Percentiles rank a stretch among this genome's conserved stretches.
These are phyloP conservation scores for Flaveria brownii DNA, from an alignment of 129 eudicot species.

Conservation along the genomic window DNA sequence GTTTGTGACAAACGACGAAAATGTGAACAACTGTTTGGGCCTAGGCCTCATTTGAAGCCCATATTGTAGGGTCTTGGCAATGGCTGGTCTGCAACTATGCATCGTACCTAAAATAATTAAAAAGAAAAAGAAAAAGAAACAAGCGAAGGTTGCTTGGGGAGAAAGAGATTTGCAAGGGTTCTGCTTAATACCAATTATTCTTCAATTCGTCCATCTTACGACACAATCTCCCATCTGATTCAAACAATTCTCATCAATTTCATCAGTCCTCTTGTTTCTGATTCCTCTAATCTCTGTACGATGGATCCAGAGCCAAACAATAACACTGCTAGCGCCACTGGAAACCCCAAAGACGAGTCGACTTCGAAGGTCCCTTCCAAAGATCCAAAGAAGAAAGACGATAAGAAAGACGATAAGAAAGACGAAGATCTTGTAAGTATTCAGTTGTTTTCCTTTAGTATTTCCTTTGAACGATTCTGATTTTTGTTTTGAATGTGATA, in stretches of 20 bases:
- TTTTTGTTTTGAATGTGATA: slow-evolving; percentile 26
- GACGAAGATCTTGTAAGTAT: slow-evolving; percentile 83
- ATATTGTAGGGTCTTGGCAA: not conserved
- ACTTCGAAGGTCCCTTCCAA: slow-evolving; percentile 53
- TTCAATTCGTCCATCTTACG: slow-evolving; percentile 14
- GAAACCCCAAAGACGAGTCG: slow-evolving; percentile 49
- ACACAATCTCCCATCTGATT: slow-evolving; percentile 18
- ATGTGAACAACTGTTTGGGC: not conserved
- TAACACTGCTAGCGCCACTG: slow-evolving; percentile 32
- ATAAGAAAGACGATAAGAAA: slow-evolving; percentile 89
- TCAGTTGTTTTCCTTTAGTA: not conserved
- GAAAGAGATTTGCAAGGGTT: slow-evolving; percentile 30
- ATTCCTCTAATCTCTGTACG: not conserved
- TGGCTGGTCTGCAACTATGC: not conserved
- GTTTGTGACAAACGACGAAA: too few relatives aligned
- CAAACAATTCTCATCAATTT: not conserved
- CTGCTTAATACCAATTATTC: slow-evolving; percentile 15
- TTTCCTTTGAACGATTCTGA: not conserved
- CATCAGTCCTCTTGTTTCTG: slow-evolving; percentile 31
- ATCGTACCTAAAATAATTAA: not conserved
- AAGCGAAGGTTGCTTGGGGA: slow-evolving; percentile 19
- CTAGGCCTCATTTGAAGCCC: slow-evolving; percentile 1
- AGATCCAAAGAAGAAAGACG: slow-evolving; percentile 86
- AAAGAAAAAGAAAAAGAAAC: not conserved
- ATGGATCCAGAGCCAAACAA: slow-evolving; percentile 59